phyloP scores from a whole-genome alignment of 495 filamentous ascomycete genomes.

The Trichoderma parareesei region DNA sequence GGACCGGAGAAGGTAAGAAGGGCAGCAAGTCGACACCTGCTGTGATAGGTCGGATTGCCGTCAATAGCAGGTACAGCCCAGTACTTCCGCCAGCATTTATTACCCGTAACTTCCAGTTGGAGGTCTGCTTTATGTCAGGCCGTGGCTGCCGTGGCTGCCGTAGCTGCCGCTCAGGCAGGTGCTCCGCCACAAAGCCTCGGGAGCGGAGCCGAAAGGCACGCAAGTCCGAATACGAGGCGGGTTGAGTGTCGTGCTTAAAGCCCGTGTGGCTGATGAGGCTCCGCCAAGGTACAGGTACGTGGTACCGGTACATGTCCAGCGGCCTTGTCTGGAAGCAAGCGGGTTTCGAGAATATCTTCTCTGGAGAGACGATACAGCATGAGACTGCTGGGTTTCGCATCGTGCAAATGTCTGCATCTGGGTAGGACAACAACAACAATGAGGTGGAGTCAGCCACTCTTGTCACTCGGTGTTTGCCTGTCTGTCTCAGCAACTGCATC shows the following conservation, averaged over 20 bases:
- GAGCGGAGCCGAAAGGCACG: background rate
- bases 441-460: no score
- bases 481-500: no score
- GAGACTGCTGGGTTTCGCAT: no score
- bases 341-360: no score
- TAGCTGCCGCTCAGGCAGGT: slow-evolving; percentile 4
- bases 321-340: no score
- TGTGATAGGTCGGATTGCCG: background rate
- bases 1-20: background rate
- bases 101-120: background rate
- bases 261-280: background rate
- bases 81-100: background rate
- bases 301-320: background rate
- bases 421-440: no score
- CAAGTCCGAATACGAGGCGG: slow-evolving; percentile 6
- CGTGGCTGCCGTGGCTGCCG: slow-evolving; percentile 5
- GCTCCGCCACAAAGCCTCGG: slow-evolving; percentile 6
- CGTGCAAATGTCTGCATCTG: no score
- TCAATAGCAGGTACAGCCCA: background rate
- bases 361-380: no score
- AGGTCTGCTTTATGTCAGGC: background rate
- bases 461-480: no score
- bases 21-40: background rate
- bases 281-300: background rate
- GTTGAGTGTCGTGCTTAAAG: background rate